phyloP scores from a whole-genome alignment of 2,329 filamentous ascomycete genomes.

The Pestalotiopsis sp. region DNA sequence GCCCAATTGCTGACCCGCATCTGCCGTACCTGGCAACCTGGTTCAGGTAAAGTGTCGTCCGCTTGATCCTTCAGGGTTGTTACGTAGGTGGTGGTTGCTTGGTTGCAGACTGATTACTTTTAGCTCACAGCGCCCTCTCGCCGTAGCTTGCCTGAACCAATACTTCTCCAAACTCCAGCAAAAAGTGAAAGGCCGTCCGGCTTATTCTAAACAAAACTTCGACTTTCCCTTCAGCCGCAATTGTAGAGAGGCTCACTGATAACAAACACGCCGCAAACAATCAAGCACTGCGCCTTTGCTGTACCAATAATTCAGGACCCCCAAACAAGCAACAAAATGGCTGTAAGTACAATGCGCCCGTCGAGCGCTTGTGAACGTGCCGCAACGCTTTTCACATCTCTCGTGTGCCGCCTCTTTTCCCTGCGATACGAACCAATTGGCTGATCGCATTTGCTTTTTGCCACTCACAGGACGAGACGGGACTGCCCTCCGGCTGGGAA shows the following conservation, averaged over 20 bases:
- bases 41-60: not conserved
- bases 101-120: not conserved
- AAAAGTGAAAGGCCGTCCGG: not conserved
- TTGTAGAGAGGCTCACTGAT: not conserved
- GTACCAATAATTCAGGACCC: not conserved
- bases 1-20: not conserved
- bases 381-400: not conserved
- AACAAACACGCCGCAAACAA: not conserved
- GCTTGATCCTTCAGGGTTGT: not conserved
- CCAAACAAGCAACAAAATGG: not conserved
- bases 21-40: not conserved
- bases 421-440: not conserved
- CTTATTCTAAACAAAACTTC: not conserved
- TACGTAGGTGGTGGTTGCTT: not conserved
- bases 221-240: not conserved
- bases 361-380: not conserved
- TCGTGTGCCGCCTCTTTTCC: not conserved
- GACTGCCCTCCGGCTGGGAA: conserved; percentile 87
- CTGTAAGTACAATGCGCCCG: not conserved
- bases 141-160: not conserved
- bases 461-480: conserved; percentile 64
- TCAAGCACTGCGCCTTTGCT: not conserved
- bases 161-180: not conserved
- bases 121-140: not conserved
- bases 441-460: not conserved